Evolutionary conservation across 2,329 filamentous ascomycete genomes (phyloP).

Genomic region (Colletotrichum sidae): DNA sequence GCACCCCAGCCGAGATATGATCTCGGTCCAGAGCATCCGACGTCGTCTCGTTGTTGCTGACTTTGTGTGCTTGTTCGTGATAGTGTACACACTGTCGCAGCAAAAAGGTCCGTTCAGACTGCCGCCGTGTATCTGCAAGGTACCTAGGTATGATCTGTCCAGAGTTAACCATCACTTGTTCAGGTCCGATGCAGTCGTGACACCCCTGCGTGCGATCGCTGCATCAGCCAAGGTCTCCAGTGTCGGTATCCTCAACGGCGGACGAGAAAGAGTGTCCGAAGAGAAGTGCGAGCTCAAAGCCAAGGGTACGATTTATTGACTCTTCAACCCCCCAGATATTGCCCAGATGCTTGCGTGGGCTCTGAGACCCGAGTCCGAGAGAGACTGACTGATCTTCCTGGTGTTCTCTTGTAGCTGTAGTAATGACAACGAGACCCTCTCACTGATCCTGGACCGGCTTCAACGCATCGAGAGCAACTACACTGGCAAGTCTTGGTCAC

Average conservation of each 20-base stretch:
- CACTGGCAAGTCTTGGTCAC: slow-evolving; percentile 14
- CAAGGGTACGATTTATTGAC: slow-evolving; percentile 29
- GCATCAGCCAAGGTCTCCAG: slow-evolving; percentile 40
- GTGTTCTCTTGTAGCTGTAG: background rate
- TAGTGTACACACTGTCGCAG: slow-evolving; percentile 30
- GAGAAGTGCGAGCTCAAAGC: slow-evolving; percentile 27
- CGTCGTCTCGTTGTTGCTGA: too few relatives aligned
- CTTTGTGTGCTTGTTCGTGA: background rate
- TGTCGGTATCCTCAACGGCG: slow-evolving; percentile 44
- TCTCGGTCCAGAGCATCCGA: too few relatives aligned
- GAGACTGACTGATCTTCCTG: slow-evolving; percentile 2
- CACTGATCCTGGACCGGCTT: slow-evolving; percentile 45
- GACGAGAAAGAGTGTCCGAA: slow-evolving; percentile 40
- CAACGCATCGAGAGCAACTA: slow-evolving; percentile 43
- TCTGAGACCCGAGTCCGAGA: background rate
- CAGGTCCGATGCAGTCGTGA: slow-evolving; percentile 46
- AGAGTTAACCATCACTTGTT: background rate
- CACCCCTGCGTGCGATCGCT: slow-evolving; percentile 44
- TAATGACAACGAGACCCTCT: slow-evolving; percentile 37
- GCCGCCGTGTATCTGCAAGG: too few relatives aligned
- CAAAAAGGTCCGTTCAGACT: slow-evolving; percentile 20
- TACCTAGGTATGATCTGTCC: too few relatives aligned
- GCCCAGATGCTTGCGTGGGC: too few relatives aligned
- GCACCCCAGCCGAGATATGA: too few relatives aligned
- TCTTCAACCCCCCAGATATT: too few relatives aligned